Conservation (phyloP, 148 eudicot species). For the Linanthus parryae region DNA sequence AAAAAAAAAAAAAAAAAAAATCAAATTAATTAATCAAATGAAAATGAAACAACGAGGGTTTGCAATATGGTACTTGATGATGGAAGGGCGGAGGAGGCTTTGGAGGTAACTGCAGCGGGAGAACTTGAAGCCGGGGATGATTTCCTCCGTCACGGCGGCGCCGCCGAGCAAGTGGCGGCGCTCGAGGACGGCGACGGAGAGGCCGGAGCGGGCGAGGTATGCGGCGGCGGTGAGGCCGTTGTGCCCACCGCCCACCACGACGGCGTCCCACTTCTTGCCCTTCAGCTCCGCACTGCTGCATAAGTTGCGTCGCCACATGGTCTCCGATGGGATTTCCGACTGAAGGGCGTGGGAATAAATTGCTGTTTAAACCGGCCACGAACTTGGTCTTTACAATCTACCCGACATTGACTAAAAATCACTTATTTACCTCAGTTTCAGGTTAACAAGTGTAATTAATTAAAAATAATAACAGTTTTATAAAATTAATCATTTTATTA, state of each 20-base stretch:
- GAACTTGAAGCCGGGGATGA: constrained; percentile 87
- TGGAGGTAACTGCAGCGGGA: constrained; percentile 97
- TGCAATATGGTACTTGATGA: constrained; percentile 44
- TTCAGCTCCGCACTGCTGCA: constrained; percentile 32
- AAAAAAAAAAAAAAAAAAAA: neutral
- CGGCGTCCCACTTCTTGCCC: constrained; percentile 77
- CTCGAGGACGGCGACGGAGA: constrained; percentile 96
- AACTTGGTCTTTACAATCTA: too few species aligned
- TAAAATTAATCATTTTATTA: too few species aligned
- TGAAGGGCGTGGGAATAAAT: too few species aligned
- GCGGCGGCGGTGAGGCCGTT: constrained; percentile 96
- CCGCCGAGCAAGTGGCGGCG: constrained; percentile 90
- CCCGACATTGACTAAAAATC: too few species aligned
- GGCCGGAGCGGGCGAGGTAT: constrained; percentile 78
- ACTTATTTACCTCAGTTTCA: too few species aligned
- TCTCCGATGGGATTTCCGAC: too few species aligned
- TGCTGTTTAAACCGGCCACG: too few species aligned
- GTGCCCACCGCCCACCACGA: constrained; percentile 93
- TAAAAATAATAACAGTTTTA: too few species aligned
- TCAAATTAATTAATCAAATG: too few species aligned
- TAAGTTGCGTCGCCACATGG: constrained; percentile 50
- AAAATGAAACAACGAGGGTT: neutral
- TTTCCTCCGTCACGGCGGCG: constrained; percentile 92
- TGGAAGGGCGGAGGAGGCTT: constrained; percentile 85
- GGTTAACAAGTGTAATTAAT: too few species aligned